Evolutionary conservation across 1,139 yeast species (phyloP).

Genomic region (Pneumocystis jirovecii): DNA sequence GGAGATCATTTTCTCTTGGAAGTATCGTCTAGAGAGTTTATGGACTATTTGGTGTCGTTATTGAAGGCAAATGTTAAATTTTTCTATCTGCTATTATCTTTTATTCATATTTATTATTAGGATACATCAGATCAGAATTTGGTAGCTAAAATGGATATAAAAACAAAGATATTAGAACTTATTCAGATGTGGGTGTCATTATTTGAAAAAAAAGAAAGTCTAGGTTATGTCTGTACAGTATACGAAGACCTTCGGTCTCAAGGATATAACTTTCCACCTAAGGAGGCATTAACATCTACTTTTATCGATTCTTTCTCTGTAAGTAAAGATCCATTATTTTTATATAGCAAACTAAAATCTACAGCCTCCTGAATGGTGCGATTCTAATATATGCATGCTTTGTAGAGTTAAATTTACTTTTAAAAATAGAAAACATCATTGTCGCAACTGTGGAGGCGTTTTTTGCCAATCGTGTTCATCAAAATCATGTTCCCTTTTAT

Average conservation of each 20-base stretch:
- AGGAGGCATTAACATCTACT: conserved; percentile 27
- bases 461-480: conserved; percentile 74
- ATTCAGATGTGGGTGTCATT: conserved; percentile 67
- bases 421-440: conserved; percentile 85
- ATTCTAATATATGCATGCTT: conserved; percentile 88
- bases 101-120: conserved; percentile 17
- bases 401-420: conserved; percentile 70
- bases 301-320: conserved; percentile 68
- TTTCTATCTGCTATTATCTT: conserved; percentile 16
- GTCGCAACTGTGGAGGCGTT: conserved; percentile 94
- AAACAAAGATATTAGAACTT: conserved; percentile 43
- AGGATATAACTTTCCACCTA: conserved; percentile 51
- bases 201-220: conserved; percentile 54
- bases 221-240: conserved; percentile 37
- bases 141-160: conserved; percentile 36
- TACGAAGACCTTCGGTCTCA: background rate
- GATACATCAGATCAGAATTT: background rate
- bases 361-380: conserved; percentile 91
- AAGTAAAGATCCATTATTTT: background rate
- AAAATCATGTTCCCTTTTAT: conserved; percentile 54
- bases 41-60: conserved; percentile 40
- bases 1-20: conserved; percentile 75
- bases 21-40: conserved; percentile 69
- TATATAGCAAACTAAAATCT: background rate
- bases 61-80: conserved; percentile 20